Conservation (phyloP, 164 flowering plant genomes). For the Warburgia ugandensis region DNA sequence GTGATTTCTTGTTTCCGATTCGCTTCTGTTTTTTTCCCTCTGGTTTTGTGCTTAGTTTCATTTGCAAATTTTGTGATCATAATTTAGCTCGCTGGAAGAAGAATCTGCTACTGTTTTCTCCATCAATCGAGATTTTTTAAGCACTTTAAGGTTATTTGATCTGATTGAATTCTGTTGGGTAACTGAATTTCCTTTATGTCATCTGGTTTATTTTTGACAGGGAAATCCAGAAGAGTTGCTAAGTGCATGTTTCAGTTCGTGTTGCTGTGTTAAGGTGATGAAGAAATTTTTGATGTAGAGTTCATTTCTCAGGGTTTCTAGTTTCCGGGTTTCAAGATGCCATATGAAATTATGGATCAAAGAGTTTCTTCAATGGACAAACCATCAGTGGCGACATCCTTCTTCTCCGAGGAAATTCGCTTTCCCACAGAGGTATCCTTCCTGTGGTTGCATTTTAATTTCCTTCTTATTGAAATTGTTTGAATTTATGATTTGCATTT, state of each 20-base stretch:
- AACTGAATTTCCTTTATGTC: background rate
- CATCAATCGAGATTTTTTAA: too few species aligned
- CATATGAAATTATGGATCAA: slow-evolving; percentile 40
- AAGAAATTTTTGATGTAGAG: background rate
- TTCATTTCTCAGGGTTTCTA: slow-evolving; percentile 8
- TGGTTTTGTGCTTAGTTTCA: too few species aligned
- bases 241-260: background rate
- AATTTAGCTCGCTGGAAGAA: too few species aligned
- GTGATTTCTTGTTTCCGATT: too few species aligned
- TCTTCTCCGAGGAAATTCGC: slow-evolving; percentile 30
- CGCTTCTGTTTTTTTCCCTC: too few species aligned
- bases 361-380: slow-evolving; percentile 23
- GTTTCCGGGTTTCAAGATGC: slow-evolving; percentile 24
- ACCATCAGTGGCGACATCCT: slow-evolving; percentile 30
- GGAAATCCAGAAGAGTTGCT: background rate
- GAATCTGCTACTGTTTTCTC: too few species aligned
- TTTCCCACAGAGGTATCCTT: slow-evolving; percentile 40
- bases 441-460: background rate
- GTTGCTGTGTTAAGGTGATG: background rate
- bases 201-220: background rate
- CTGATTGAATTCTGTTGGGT: background rate
- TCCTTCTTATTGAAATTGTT: background rate
- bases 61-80: too few species aligned
- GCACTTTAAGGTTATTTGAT: background rate
- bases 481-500: background rate